phyloP scores from a whole-genome alignment of 305 asterid species.

The Fraxinus greggii region DNA sequence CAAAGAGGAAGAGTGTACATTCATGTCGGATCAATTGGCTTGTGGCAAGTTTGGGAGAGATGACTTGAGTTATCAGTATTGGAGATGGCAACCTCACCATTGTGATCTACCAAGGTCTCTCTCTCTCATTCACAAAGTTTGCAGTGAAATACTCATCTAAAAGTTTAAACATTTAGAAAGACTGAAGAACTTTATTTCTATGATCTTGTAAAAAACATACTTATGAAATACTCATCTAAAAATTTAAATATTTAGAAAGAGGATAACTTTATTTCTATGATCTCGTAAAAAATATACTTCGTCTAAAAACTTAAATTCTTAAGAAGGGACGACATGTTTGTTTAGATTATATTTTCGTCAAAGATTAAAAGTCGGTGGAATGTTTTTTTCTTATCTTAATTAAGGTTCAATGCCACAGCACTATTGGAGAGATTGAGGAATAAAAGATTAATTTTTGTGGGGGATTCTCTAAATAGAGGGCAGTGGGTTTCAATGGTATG shows the following conservation, averaged over 20 bases:
- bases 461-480: constrained; percentile 83
- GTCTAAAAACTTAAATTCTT: background rate
- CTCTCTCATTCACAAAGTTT: background rate
- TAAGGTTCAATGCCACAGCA: constrained; percentile 81
- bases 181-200: background rate
- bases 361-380: constrained; percentile 25
- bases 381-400: constrained; percentile 34
- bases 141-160: background rate
- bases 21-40: constrained; percentile 83
- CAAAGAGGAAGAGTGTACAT: constrained; percentile 64
- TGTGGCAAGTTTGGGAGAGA: constrained; percentile 77
- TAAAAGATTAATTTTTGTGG: constrained; percentile 80
- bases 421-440: constrained; percentile 69
- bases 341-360: background rate
- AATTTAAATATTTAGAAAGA: background rate
- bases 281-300: background rate
- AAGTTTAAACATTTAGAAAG: background rate
- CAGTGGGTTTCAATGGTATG: constrained; percentile 97
- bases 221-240: background rate
- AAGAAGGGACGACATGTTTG: background rate
- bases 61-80: constrained; percentile 60
- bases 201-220: no score
- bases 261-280: background rate
- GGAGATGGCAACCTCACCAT: constrained; percentile 93
- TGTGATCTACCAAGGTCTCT: constrained; percentile 77